These are phyloP conservation scores for Brassica balearica DNA, from an alignment of 441 rosid species.

Conservation along the genomic window DNA sequence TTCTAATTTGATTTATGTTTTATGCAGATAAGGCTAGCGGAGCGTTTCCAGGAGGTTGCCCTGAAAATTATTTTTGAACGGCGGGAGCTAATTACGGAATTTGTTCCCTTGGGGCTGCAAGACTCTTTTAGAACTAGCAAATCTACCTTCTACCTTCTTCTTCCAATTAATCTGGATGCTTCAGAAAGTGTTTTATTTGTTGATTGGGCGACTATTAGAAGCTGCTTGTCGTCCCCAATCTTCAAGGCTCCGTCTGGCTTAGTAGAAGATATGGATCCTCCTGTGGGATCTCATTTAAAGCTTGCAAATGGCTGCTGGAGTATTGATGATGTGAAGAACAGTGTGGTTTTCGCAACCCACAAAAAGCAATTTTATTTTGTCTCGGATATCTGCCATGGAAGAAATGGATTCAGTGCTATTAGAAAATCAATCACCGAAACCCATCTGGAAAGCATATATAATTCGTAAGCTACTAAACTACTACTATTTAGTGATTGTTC, in stretches of 20 bases:
- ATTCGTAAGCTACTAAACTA: slow-evolving; percentile 58
- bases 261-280: slow-evolving; percentile 44
- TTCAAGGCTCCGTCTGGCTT: slow-evolving; percentile 55
- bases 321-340: slow-evolving; percentile 66
- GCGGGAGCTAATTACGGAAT: slow-evolving; percentile 57
- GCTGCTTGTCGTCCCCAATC: slow-evolving; percentile 87
- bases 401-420: slow-evolving; percentile 59
- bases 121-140: slow-evolving; percentile 47
- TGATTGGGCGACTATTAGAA: slow-evolving; percentile 72
- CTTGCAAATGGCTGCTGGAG: slow-evolving; percentile 76
- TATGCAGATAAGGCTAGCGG: slow-evolving; percentile 72
- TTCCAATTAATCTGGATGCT: slow-evolving; percentile 62
- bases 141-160: slow-evolving; percentile 81
- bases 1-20: slow-evolving; percentile 31
- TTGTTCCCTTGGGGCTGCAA: slow-evolving; percentile 65
- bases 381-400: slow-evolving; percentile 51
- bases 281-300: slow-evolving; percentile 45
- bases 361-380: slow-evolving; percentile 71
- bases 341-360: slow-evolving; percentile 71
- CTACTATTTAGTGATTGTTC: slow-evolving; percentile 23
- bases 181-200: slow-evolving; percentile 49
- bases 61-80: slow-evolving; percentile 83
- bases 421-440: slow-evolving; percentile 50
- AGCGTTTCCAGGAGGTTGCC: slow-evolving; percentile 83
- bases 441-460: slow-evolving; percentile 56